Base-by-base conservation (phyloP, 2,329 filamentous ascomycete species). In the Cladophialophora immunda region DNA sequence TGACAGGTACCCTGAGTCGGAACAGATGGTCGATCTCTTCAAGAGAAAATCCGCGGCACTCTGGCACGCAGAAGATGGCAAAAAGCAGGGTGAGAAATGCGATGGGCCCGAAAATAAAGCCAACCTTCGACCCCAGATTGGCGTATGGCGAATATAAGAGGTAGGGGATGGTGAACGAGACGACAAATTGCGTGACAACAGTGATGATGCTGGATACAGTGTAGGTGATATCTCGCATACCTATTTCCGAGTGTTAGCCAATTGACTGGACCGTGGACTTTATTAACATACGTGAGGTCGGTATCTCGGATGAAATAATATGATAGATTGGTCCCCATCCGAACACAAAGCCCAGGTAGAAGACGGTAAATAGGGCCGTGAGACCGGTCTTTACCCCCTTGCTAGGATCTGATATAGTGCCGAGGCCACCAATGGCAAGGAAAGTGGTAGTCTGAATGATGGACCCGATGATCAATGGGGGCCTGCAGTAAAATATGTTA, bases 101-200 rank as follows among this genome's bases (percentile, higher is more conserved):
- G 27, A 76, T 68, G 22, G 72, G 64, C 2, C 76, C 78, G 52
- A 76, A 79, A 58, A 80, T 76, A 58, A 79, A 79, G 13, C 77
- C 78, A 2, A 79, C 75, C 62, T 78, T 79, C 8, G 75, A 72
- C 0, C 76, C 74, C 8, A 81, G 74, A 30, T 73, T 71, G 2
- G 77, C 78, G 30, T 78, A 78, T 9, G 75, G 75, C 15, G 72
- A 70, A 62, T 79, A 75, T 7, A 79, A 71, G 19, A 81, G 74
- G 65, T 81, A 81, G 0, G 79, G 80, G 13, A 79, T 73, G 9
- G 72, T 73, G 54, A 81, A 81, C 2, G 75, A 76, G 3, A 80
- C 74, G 5, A 75, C 70, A 64, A 67, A 73, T 65, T 79, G 75
- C 57, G 74, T 74, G 22, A 73, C 62, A 36, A 79, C 70, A 59